Evolutionary conservation across 2,329 filamentous ascomycete species (phyloP), one percentile per base, ranked within the genome.

Genomic region (Raffaelea arxii): DNA sequence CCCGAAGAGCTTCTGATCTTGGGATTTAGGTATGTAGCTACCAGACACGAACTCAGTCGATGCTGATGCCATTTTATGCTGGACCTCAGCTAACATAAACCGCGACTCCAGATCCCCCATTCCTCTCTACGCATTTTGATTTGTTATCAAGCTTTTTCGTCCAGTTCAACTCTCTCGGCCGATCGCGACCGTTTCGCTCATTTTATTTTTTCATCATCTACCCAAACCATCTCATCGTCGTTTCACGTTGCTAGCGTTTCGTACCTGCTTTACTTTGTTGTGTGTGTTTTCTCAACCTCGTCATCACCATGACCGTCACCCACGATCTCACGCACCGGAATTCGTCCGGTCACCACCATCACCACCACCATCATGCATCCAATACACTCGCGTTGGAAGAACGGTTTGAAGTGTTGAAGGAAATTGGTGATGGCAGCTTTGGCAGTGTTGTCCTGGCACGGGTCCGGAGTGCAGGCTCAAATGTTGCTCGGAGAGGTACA

Each of bases 391-490:
- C 80, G 46, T 79, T 98, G 46, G 90, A 96, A 63, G 92, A 98
- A 62, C 82, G 90, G 56, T 98, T 96, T 63, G 91, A 98, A 66
- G 82, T 98, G 46, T 71, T 98, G 62, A 98, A 97, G 68, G 92
- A 98, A 61, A 94, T 98, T 63, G 92, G 92, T 43, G 92, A 98
- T 79, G 92, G 92, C 56, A 97, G 92, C 70, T 98, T 98, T 63
- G 92, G 92, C 49, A 97, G 89, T 62, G 92, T 98, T 53, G 85
- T 86, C 49, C 75, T 98, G 52, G 92, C 91, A 56, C 81, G 92
- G 64, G 90, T 95, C 54, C 82, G 92, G 60, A 89, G 85, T 55
- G 91, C 90, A 53, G 92, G 92, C 61, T 83, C 90, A 57, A 86
- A 81, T 62, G 79, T 95, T 54, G 91, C 91, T 58, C 84, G 89